Evolutionary conservation across 148 eudicot species (phyloP).

Genomic region (Polygonum aviculare): DNA sequence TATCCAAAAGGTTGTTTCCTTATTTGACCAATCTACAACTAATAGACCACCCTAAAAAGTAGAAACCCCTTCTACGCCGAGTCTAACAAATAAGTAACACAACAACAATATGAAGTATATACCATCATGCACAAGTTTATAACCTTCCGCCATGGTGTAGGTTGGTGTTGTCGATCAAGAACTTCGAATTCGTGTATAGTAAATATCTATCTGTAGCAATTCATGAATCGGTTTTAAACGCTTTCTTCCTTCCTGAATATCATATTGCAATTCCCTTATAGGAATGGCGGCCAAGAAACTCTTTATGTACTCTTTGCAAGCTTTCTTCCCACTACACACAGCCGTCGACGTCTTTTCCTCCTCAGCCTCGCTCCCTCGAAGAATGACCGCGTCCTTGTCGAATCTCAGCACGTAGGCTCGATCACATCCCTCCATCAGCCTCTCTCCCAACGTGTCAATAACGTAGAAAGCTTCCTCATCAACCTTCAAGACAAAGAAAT

Average conservation of each 20-base stretch:
- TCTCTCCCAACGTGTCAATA: conserved; percentile 40
- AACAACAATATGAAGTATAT: neutral
- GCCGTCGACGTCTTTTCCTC: conserved; percentile 19
- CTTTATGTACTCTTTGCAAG: conserved; percentile 78
- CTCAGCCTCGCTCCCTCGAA: conserved; percentile 18
- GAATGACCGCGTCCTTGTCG: conserved; percentile 31
- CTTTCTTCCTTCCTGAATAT: conserved; percentile 58
- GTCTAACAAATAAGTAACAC: neutral
- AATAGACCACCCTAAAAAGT: neutral
- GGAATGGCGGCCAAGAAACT: conserved; percentile 83
- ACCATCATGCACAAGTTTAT: neutral
- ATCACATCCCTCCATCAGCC: conserved; percentile 38
- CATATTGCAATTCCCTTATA: conserved; percentile 58
- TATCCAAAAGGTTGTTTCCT: no score
- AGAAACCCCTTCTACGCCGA: neutral
- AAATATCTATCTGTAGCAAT: conserved; percentile 72
- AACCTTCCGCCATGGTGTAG: neutral
- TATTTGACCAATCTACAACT: neutral
- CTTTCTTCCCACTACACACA: conserved; percentile 45
- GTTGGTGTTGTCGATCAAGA: neutral
- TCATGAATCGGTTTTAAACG: conserved; percentile 62
- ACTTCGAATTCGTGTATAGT: conserved; percentile 21
- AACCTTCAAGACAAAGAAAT: conserved; percentile 46
- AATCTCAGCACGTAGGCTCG: conserved; percentile 41
- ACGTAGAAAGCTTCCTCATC: conserved; percentile 38